phyloP scores from a whole-genome alignment of 495 filamentous ascomycete species.

The Echria macrotheca region DNA sequence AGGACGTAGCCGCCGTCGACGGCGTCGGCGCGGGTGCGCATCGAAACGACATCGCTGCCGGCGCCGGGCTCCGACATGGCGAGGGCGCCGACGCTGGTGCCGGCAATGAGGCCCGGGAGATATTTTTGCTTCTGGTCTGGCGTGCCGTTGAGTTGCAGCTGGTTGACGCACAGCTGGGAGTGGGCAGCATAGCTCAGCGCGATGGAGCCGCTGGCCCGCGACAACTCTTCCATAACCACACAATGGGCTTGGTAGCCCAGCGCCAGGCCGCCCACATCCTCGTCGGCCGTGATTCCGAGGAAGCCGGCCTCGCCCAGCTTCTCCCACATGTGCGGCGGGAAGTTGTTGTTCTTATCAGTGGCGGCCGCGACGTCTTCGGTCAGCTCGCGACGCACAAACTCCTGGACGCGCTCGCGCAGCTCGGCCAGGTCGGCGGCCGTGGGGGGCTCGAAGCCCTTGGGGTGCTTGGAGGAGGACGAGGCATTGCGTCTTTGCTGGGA shows the following conservation, averaged over 20 bases:
- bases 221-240: slow-evolving; percentile 87
- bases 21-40: slow-evolving; percentile 77
- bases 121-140: slow-evolving; percentile 70
- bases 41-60: slow-evolving; percentile 90
- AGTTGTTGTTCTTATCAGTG: slow-evolving; percentile 82
- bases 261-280: slow-evolving; percentile 82
- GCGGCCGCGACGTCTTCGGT: slow-evolving; percentile 72
- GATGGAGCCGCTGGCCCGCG: slow-evolving; percentile 67
- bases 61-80: slow-evolving; percentile 94
- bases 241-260: slow-evolving; percentile 98
- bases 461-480: slow-evolving; percentile 72
- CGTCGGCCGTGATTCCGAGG: slow-evolving; percentile 89
- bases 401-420: slow-evolving; percentile 83
- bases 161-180: slow-evolving; percentile 94
- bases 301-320: slow-evolving; percentile 90
- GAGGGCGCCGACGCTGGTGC: slow-evolving; percentile 78
- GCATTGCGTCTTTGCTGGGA: slow-evolving; percentile 19
- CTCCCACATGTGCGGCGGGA: slow-evolving; percentile 86
- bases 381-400: slow-evolving; percentile 84
- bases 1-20: slow-evolving; percentile 83
- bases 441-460: slow-evolving; percentile 73
- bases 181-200: slow-evolving; percentile 91
- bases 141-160: slow-evolving; percentile 86
- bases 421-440: slow-evolving; percentile 70
- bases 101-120: slow-evolving; percentile 76